Base-by-base conservation (phyloP, 2,329 filamentous ascomycete species). In the Shiraia bambusicola region DNA sequence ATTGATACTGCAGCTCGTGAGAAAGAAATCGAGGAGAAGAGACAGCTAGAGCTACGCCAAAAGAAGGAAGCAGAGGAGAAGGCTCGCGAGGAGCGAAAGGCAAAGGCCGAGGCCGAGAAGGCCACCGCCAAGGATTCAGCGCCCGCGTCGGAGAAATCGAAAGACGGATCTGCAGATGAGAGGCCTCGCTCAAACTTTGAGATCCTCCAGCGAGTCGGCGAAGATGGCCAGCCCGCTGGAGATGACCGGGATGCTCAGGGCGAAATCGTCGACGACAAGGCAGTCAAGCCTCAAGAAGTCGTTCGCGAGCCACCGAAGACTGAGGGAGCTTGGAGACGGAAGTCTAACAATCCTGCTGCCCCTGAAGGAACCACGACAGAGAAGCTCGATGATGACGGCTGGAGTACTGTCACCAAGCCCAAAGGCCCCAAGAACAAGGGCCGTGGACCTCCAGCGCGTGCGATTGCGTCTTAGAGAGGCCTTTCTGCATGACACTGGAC, bases 1-100 rank as follows among this genome's bases (percentile, higher is more conserved):
- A 95, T 97, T 58, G 91, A 98, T 71, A 97, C 92, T 33, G 87
- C 88, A 32, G 81, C 90, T 11, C 84, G 88, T 54, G 92, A 97
- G 74, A 86, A 84, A 59, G 85, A 94, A 69, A 83, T 98, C 43
- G 92, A 94, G 61, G 89, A 95, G 73, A 95, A 89, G 78, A 81
- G 87, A 53, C 76, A 87, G 60, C 76, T 87, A 44, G 79, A 81
- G 6, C 50, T 90, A 17, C 83, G 83, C 51, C 84, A 93, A 69
- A 95, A 94, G 81, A 87, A 85, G 65, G 90, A 95, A 58, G 82
- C 85, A 1, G 88, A 93, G 1, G 88, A 93, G 50, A 93, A 91
- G 75, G 85, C 82, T 31, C 90, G 88, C 70, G 88, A 83, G 37
- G 83, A 84, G 53, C 81, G 77, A 67, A 72, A 71, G 41, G 69